A percentile compares a stretch with the other conserved stretches of the same genome.
Conservation (phyloP, 73 alveolate species). For the Diophrys sp. region DNA sequence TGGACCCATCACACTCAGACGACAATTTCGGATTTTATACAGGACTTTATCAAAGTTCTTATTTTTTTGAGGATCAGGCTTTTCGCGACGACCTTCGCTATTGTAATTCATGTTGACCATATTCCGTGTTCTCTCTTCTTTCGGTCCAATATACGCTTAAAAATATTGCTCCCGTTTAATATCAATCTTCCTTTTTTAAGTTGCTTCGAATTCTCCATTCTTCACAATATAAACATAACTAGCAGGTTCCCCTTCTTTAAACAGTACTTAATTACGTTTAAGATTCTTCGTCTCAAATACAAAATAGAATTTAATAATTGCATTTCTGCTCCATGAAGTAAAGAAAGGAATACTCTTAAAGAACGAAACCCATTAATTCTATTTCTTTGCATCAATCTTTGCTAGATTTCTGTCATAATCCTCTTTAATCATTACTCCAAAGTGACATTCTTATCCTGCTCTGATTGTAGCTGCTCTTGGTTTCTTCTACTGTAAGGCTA, state of each 20-base stretch:
- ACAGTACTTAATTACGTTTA: slow-evolving; percentile 34
- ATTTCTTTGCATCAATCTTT: slow-evolving; percentile 39
- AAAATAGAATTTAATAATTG: slow-evolving; percentile 33
- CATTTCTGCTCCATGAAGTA: slow-evolving; percentile 37
- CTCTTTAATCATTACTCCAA: slow-evolving; percentile 44
- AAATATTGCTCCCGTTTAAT: background rate
- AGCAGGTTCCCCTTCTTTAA: slow-evolving; percentile 42
- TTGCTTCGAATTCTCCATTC: slow-evolving; percentile 55
- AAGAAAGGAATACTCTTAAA: slow-evolving; percentile 46
- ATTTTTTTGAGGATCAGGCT: too few relatives aligned
- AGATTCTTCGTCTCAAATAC: slow-evolving; percentile 20
- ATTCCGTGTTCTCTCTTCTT: background rate
- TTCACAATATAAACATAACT: slow-evolving; percentile 20
- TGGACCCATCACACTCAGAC: background rate
- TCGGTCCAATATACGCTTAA: background rate
- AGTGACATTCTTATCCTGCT: slow-evolving; percentile 51
- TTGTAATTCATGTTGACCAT: too few relatives aligned
- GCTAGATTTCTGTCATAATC: slow-evolving; percentile 36
- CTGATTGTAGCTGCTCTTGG: slow-evolving; percentile 71
- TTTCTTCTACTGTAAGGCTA: slow-evolving; percentile 59
- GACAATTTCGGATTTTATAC: background rate
- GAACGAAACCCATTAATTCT: slow-evolving; percentile 27
- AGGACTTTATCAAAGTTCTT: background rate
- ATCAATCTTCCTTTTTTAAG: background rate
- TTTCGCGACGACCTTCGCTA: too few relatives aligned